phyloP scores from a whole-genome alignment of 805 yeast species.

The Starmerella khaoyaiensis region DNA sequence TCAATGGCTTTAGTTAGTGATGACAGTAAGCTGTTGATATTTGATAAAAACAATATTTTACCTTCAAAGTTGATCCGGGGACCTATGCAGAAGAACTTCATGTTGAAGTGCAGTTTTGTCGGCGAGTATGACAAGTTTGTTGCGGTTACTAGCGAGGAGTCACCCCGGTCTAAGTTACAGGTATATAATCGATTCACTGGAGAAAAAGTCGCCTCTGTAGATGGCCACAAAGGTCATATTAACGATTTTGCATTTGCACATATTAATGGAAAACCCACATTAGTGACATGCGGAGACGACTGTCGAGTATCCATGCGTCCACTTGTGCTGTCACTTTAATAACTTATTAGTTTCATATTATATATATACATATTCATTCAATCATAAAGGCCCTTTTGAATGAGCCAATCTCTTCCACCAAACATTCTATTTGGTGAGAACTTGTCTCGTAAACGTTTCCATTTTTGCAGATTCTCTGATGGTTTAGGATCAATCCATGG shows the following conservation, averaged over 20 bases:
- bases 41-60: conserved; percentile 7
- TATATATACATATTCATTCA: background rate
- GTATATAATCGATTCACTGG: conserved; percentile 69
- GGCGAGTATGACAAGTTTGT: conserved; percentile 55
- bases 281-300: conserved; percentile 76
- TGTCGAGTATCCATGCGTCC: conserved; percentile 32
- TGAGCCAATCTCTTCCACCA: conserved; percentile 70
- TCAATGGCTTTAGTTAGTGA: conserved; percentile 6
- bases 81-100: conserved; percentile 42
- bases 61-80: conserved; percentile 28
- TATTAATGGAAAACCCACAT: conserved; percentile 31
- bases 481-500: conserved; percentile 31
- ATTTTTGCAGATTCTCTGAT: conserved; percentile 49
- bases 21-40: conserved; percentile 5
- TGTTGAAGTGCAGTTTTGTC: conserved; percentile 69
- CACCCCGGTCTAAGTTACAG: conserved; percentile 34
- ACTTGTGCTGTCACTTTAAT: background rate
- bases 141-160: conserved; percentile 76
- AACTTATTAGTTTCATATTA: background rate
- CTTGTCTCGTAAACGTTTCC: conserved; percentile 48
- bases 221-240: conserved; percentile 54
- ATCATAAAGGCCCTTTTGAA: conserved; percentile 47
- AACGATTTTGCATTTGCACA: conserved; percentile 62
- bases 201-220: conserved; percentile 44
- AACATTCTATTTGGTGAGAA: conserved; percentile 77